phyloP scores from a whole-genome alignment of 768 basidiomycete species.

The Leucogyrophana mollusca region DNA sequence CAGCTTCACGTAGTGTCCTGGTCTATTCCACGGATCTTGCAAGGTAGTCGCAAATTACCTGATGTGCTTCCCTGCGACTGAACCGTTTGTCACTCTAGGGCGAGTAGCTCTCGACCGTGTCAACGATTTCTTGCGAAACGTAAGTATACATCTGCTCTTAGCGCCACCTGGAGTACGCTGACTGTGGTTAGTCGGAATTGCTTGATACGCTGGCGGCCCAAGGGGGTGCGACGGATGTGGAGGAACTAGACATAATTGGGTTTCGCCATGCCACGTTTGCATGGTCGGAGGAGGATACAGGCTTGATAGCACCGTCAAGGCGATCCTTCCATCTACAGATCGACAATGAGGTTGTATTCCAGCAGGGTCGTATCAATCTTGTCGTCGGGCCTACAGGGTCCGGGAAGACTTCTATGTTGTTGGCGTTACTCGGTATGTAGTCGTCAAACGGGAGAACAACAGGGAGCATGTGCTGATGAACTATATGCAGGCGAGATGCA shows the following conservation, averaged over 20 bases:
- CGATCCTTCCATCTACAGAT: constrained; percentile 49
- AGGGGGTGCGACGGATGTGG: too few relatives aligned
- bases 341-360: constrained; percentile 53
- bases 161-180: too few relatives aligned
- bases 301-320: constrained; percentile 14
- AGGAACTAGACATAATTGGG: constrained; percentile 44
- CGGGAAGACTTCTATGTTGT: constrained; percentile 64
- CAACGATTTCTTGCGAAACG: constrained; percentile 49
- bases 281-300: constrained; percentile 36
- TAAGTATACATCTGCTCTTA: too few relatives aligned
- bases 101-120: constrained; percentile 64
- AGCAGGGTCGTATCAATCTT: constrained; percentile 48
- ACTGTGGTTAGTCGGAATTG: too few relatives aligned
- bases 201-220: too few relatives aligned
- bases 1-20: constrained; percentile 40
- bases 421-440: constrained; percentile 53
- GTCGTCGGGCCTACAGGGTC: constrained; percentile 59
- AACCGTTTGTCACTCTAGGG: constrained; percentile 16
- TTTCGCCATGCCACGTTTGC: constrained; percentile 54
- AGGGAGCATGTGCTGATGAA: background rate
- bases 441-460: constrained; percentile 11
- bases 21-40: constrained; percentile 27
- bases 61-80: too few relatives aligned
- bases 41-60: too few relatives aligned
- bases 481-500: constrained; percentile 51